These are phyloP conservation scores for Stenogyne calaminthoides DNA, from an alignment of 305 asterid genomes.

Conservation along the genomic window DNA sequence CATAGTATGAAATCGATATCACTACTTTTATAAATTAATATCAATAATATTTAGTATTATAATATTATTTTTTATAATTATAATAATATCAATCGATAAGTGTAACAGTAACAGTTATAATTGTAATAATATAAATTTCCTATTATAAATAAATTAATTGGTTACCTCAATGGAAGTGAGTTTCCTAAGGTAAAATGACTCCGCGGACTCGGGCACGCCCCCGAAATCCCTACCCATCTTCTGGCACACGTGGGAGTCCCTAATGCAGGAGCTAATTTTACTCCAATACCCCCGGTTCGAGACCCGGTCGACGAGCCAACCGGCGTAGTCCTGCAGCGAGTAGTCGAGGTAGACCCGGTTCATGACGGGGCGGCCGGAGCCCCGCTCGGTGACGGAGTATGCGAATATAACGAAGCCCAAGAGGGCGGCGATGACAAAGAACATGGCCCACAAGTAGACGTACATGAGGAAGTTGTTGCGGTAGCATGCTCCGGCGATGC, in stretches of 20 bases:
- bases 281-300: constrained; percentile 45
- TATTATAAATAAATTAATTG: too few species aligned
- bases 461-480: constrained; percentile 71
- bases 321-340: constrained; percentile 56
- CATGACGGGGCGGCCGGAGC: constrained; percentile 61
- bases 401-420: constrained; percentile 63
- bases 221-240: constrained; percentile 41
- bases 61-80: too few species aligned
- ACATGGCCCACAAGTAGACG: constrained; percentile 71
- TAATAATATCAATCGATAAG: too few species aligned
- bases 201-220: constrained; percentile 60
- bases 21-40: too few species aligned
- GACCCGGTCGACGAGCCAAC: constrained; percentile 67
- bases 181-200: constrained; percentile 52
- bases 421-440: constrained; percentile 53
- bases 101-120: too few species aligned
- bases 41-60: too few species aligned
- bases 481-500: constrained; percentile 68
- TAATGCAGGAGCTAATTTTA: constrained; percentile 62
- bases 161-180: constrained; percentile 72
- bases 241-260: constrained; percentile 61
- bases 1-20: too few species aligned
- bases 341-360: constrained; percentile 60
- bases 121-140: too few species aligned
- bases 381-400: constrained; percentile 65